Base-by-base conservation (phyloP, 805 yeast species). In the Nakazawaea populi region DNA sequence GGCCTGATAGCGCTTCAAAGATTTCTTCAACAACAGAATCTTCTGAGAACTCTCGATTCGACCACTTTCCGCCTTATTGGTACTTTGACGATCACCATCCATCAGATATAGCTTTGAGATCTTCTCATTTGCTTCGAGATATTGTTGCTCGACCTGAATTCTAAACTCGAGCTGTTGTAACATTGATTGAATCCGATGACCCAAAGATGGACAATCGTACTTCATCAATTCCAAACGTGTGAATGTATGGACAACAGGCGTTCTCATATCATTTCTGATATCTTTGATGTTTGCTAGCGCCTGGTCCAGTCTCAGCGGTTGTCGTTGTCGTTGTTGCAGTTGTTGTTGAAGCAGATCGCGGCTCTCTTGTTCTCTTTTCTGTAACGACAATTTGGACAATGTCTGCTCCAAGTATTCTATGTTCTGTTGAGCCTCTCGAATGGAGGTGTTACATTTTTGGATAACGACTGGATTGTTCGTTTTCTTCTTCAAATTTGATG, bases 101-200 rank as follows among this genome's bases (percentile, higher is more conserved):
- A 86, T 77, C 61, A 85, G 85, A 64, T 94, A 94, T 49, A 94
- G 78, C 58, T 83, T 87, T 30, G 87, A 83, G 62, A 94, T 79
- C 66, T 92, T 94, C 56, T 89, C 95, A 58, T 90, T 90, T 5
- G 97, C 98, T 56, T 85, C 92, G 60, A 85, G 83, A 68, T 92
- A 94, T 68, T 94, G 96, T 59, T 88, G 83, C 66, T 94, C 99
- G 38, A 92, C 96, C 62, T 92, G 94, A 44, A 92, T 75, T 68
- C 94, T 94, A 67, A 92, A 90, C 64, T 91, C 96, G 53, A 94
- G 75, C 67, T 90, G 96, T 69, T 91, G 97, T 50, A 92, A 77
- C 98, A 94, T 91, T 60, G 88, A 84, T 68, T 89, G 97, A 61
- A 94, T 94, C 55, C 94, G 80, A 60, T 94, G 97, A 9, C 97